A percentile compares a stretch with the other conserved stretches of the same genome.
Conservation (phyloP, 225 moss, liverwort and hornwort genomes). For the Straminergon stramineum region DNA sequence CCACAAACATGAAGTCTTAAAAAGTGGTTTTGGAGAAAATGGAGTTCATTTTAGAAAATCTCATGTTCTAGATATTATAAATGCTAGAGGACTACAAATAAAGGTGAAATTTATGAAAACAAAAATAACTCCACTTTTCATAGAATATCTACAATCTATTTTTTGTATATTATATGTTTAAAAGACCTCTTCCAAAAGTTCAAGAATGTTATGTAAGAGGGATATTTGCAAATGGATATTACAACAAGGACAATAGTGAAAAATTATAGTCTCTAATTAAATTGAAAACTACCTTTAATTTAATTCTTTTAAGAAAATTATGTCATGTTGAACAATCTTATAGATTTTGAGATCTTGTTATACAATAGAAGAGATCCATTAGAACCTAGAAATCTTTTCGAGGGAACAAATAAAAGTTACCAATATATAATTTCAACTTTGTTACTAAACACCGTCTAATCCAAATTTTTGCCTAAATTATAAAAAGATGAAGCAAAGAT, state of each 20-base stretch:
- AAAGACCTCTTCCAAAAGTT: background rate
- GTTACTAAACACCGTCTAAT: too few species aligned
- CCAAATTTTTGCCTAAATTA: background rate
- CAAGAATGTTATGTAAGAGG: background rate
- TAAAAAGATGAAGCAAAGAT: background rate
- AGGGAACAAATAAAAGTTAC: background rate
- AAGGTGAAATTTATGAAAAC: background rate
- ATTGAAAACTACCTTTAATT: background rate
- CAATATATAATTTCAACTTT: background rate
- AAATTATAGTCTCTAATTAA: background rate
- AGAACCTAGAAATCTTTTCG: background rate
- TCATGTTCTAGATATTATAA: background rate
- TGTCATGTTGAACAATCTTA: background rate
- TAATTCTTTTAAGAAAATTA: background rate
- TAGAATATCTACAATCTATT: rapidly evolving
- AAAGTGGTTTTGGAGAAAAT: background rate
- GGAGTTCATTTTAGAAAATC: rapidly evolving
- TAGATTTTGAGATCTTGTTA: background rate
- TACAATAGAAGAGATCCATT: background rate
- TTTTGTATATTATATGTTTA: background rate
- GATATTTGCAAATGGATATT: background rate
- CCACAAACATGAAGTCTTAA: background rate
- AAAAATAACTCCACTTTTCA: background rate
- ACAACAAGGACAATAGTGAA: background rate
- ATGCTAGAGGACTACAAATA: rapidly evolving